Evolutionary conservation across 805 yeast species (phyloP).

Genomic region (Gaillardinia entomophila): DNA sequence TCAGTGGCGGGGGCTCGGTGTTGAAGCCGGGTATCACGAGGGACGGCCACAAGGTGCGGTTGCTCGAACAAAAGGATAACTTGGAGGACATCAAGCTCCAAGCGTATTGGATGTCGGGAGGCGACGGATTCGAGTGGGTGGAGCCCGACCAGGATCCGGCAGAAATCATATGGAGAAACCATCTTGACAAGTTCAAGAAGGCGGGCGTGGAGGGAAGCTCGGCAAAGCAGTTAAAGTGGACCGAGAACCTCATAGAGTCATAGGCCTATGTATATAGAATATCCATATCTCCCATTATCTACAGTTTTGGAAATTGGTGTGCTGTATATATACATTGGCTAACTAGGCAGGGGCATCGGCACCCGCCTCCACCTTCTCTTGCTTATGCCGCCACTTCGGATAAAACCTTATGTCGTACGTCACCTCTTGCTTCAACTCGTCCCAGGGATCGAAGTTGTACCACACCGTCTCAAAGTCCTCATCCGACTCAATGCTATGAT

Average conservation of each 20-base stretch:
- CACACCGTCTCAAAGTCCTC: constrained; percentile 40
- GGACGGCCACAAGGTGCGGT: constrained; percentile 34
- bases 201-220: constrained; percentile 9
- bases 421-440: constrained; percentile 34
- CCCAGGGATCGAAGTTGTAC: constrained; percentile 43
- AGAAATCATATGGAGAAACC: constrained; percentile 41
- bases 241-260: constrained; percentile 29
- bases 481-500: constrained; percentile 29
- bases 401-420: constrained; percentile 34
- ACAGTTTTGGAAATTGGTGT: too few species aligned
- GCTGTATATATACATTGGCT: too few species aligned
- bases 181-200: constrained; percentile 17
- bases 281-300: too few species aligned
- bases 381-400: constrained; percentile 16
- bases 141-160: constrained; percentile 93
- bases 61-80: constrained; percentile 40
- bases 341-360: too few species aligned
- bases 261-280: too few species aligned
- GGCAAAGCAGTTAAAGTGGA: constrained; percentile 28
- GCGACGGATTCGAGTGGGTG: constrained; percentile 83
- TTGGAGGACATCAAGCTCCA: constrained; percentile 64
- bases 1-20: constrained; percentile 16
- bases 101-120: constrained; percentile 84
- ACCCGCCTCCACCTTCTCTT: background rate
- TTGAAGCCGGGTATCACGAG: constrained; percentile 29